These are phyloP conservation scores for Apostasia shenzhenica DNA, from an alignment of 106 monocot species.

Conservation along the genomic window DNA sequence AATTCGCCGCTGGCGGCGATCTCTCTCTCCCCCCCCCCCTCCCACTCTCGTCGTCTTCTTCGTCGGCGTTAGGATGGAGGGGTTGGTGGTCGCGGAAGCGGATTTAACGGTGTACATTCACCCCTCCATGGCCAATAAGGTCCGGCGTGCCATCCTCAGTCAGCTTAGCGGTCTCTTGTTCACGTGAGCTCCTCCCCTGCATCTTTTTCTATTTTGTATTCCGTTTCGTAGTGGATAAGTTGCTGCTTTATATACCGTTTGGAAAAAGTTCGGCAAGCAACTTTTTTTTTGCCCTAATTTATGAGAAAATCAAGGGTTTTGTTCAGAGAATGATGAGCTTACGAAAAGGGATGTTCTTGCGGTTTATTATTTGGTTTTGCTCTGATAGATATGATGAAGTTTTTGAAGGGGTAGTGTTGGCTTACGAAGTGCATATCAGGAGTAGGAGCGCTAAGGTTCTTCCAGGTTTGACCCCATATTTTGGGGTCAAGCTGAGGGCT, in stretches of 20 bases:
- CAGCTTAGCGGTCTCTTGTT: slow-evolving; percentile 86
- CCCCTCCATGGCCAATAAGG: slow-evolving; percentile 47
- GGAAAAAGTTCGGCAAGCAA: too few species aligned
- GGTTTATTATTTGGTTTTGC: background rate
- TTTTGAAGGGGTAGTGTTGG: slow-evolving; percentile 77
- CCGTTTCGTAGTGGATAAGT: too few species aligned
- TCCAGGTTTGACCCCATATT: slow-evolving; percentile 66
- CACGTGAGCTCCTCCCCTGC: slow-evolving; percentile 24
- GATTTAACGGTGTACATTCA: slow-evolving; percentile 71
- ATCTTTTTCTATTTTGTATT: background rate
- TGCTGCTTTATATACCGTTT: too few species aligned
- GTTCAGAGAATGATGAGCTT: background rate
- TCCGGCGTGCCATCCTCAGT: slow-evolving; percentile 40
- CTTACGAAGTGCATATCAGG: slow-evolving; percentile 38
- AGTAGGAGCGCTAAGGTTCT: slow-evolving; percentile 54
- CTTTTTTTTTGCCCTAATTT: background rate
- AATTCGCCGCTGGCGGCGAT: too few species aligned
- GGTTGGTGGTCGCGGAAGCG: slow-evolving; percentile 36
- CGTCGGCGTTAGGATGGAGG: slow-evolving; percentile 30
- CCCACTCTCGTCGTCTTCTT: background rate
- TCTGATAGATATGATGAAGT: slow-evolving; percentile 58
- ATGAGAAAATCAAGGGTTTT: background rate
- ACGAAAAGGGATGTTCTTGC: background rate
- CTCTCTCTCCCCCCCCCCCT: background rate
- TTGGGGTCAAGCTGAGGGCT: slow-evolving; percentile 68